Percentiles rank a stretch among this genome's conserved stretches.
Evolutionary conservation across 805 yeast genomes (phyloP).

Genomic region (Yamadazyma sp.): DNA sequence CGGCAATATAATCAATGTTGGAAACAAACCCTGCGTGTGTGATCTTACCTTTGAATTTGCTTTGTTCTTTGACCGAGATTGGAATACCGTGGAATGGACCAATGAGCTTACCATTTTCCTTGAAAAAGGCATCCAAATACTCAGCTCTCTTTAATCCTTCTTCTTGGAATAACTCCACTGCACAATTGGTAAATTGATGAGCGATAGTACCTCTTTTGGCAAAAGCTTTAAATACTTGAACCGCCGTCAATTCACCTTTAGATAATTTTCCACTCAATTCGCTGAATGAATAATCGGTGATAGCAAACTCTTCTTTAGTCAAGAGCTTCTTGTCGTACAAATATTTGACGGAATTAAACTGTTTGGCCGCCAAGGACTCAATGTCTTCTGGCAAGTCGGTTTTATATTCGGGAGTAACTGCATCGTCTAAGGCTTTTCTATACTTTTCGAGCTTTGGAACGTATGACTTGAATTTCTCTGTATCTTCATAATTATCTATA

Average conservation of each 20-base stretch:
- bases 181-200: conserved; percentile 46
- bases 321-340: conserved; percentile 35
- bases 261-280: conserved; percentile 30
- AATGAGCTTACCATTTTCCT: conserved; percentile 45
- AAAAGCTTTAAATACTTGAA: conserved; percentile 41
- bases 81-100: conserved; percentile 74
- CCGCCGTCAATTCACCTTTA: conserved; percentile 33
- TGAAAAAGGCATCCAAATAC: conserved; percentile 51
- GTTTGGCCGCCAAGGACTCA: conserved; percentile 28
- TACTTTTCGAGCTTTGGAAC: conserved; percentile 43
- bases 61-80: conserved; percentile 56
- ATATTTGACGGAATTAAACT: conserved; percentile 38
- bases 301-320: conserved; percentile 32
- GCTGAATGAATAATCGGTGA: conserved; percentile 37
- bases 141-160: conserved; percentile 59
- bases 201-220: conserved; percentile 43
- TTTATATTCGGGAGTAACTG: conserved; percentile 30
- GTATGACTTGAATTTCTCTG: conserved; percentile 42
- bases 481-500: conserved; percentile 37
- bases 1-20: conserved; percentile 28
- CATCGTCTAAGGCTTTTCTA: conserved; percentile 28
- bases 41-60: conserved; percentile 31
- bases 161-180: conserved; percentile 48
- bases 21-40: conserved; percentile 44
- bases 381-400: conserved; percentile 32